Evolutionary conservation across 345 rosid genomes (phyloP), one percentile per base, ranked within the genome.

Genomic region (Eucalyptus dawsonii): DNA sequence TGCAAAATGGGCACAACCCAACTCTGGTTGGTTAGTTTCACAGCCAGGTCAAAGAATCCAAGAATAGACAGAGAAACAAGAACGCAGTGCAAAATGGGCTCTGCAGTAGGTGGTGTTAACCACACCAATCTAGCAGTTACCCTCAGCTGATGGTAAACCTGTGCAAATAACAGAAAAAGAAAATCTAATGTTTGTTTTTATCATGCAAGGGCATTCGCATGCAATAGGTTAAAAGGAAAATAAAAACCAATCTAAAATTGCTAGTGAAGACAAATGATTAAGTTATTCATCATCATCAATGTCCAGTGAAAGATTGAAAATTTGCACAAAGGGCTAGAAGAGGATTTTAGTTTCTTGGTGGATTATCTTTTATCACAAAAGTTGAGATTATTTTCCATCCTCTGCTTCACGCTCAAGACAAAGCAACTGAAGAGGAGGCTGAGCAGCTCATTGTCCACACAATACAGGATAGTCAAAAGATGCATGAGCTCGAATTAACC

Each of bases 401-500:
- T 14, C 34, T 31, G n/a, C 37, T 85, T 86, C 87, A 14, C 37
- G 12, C 17, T 47, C 37, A 50, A 50, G 1, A 86, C 42, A 31
- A 86, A 49, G 56, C 87, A 87, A 11, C 29, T 21, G 0, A 54
- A 56, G 56, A 50, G 65, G 47, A 31, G 3, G 67, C 67, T 87
- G 72, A 54, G 17, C 88, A 54, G 60, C 44, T 53, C 42, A 54
- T 87, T 87, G 88, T 87, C 67, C 2, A 37, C 85, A 37, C 65
- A 6, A 86, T 27, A 86, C 87, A 86, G 51, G 87, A 17, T 34
- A 47, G 44, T n/a, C 42, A 50, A 86, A 86, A 50, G 85, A 76
- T 40, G 16, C 85, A 76, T 76, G 24, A 76, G 27, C 85, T 76
- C 16, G 3, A 62, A 86, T 87, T 90, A 96, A 93, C 97, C 81